Evolutionary conservation across 805 yeast genomes (phyloP), one percentile per base, ranked within the genome.

Genomic region (Kodamaea nitidulidarum): DNA sequence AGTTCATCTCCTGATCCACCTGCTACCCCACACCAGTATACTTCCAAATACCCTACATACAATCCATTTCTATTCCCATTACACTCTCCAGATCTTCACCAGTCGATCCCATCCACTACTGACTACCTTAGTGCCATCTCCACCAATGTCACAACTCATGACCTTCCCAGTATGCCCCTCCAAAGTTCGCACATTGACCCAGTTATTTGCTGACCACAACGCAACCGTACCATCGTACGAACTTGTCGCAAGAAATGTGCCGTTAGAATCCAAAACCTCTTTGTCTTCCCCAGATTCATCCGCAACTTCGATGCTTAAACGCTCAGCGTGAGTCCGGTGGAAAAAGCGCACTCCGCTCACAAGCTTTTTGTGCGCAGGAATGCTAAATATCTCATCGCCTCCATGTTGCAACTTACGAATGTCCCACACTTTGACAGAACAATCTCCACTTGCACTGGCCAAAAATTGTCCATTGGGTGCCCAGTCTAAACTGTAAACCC

Each of bases 41-140:
- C n/a, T n/a, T n/a, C n/a, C n/a, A n/a, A n/a, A n/a, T n/a, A n/a
- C n/a, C n/a, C n/a, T n/a, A n/a, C n/a, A n/a, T n/a, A n/a, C n/a
- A n/a, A n/a, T n/a, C n/a, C n/a, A n/a, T n/a, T n/a, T 20, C 5
- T 20, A 20, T 3, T 15, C 8, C 17, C 11, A 5, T 27, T 15
- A 29, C 7, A 30, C 21, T 18, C 41, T 37, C 88, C 88, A 84
- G 31, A 84, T 39, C 53, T 84, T 84, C 3, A 88, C 70, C 5
- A 85, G 70, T 39, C 93, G 71, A 55, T 88, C 96, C 95, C 95
- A 88, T 15, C 95, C 90, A 35, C 86, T 73, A 33, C 83, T 75
- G 1, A 76, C 71, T 1, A 88, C 60, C 24, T 43, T 52, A 6
- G 61, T 49, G 6, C 72, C 73, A 39, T 70, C 64, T 1, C 47